A percentile compares a stretch with the other conserved stretches of the same genome.
Evolutionary conservation across 1,284 basidiomycete genomes (phyloP).

Genomic region (Coniferiporia weirii): DNA sequence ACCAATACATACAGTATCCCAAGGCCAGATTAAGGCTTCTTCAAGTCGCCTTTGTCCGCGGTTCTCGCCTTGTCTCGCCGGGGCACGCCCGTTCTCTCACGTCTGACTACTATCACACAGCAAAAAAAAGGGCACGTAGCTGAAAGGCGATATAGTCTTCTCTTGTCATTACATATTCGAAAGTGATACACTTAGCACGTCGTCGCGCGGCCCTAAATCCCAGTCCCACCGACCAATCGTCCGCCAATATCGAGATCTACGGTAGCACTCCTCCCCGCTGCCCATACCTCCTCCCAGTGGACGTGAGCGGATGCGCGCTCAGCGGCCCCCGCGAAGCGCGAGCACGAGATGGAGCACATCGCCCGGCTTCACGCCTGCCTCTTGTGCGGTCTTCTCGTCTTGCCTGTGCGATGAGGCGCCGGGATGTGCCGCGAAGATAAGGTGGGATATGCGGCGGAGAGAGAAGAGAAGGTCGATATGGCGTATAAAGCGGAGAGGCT

Average conservation of each 20-base stretch:
- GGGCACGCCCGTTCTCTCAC: too few species aligned
- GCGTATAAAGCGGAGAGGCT: not conserved
- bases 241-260: not conserved
- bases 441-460: not conserved
- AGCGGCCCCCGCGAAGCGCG: conserved; percentile 79
- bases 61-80: too few species aligned
- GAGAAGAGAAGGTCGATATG: conserved; percentile 32
- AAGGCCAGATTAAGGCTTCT: too few species aligned
- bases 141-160: not conserved
- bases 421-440: not conserved
- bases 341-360: conserved; percentile 90
- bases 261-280: not conserved
- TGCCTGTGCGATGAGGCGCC: conserved; percentile 29
- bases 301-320: conserved; percentile 11
- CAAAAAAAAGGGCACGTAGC: not conserved
- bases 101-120: too few species aligned
- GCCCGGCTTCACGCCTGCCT: conserved; percentile 78
- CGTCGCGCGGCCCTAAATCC: not conserved
- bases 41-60: too few species aligned
- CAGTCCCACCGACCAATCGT: not conserved
- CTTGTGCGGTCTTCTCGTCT: conserved; percentile 86
- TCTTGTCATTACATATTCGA: not conserved
- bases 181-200: not conserved
- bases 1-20: too few species aligned
- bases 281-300: not conserved